Conservation (phyloP, 2,329 filamentous ascomycete genomes). For the Huntiella moniliformis region DNA sequence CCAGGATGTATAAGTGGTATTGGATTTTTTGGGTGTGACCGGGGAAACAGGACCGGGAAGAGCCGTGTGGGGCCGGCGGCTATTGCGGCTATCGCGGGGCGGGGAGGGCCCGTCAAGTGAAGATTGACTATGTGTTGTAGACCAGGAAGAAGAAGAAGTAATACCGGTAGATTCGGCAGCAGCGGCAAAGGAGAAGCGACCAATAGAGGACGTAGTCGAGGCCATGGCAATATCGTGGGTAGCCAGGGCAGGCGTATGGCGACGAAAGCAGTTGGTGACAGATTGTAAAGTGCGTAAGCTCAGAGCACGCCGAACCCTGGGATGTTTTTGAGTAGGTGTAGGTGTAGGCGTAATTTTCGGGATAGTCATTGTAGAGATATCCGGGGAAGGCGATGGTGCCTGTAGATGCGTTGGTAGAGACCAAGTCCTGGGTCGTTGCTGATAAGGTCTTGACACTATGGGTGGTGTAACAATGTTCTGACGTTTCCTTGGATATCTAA, state of each 20-base stretch:
- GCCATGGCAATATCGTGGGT: conserved; percentile 6
- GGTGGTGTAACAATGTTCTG: too few relatives aligned
- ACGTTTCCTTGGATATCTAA: too few relatives aligned
- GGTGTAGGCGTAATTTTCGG: not conserved
- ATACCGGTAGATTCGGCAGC: not conserved
- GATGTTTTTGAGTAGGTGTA: not conserved
- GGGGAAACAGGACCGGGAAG: not conserved
- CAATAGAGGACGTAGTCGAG: conserved; percentile 4
- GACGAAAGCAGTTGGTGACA: conserved; percentile 10
- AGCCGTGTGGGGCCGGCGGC: too few relatives aligned
- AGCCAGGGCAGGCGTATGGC: conserved; percentile 5
- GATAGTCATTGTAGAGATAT: not conserved
- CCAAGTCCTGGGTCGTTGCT: too few relatives aligned
- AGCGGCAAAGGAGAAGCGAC: conserved; percentile 8
- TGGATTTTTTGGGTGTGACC: not conserved
- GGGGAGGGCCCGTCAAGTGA: conserved; percentile 5
- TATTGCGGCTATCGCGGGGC: conserved; percentile 1
- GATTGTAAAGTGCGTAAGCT: conserved; percentile 4
- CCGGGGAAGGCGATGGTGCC: not conserved
- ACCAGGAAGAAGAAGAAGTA: not conserved
- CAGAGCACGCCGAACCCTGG: not conserved
- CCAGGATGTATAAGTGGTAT: too few relatives aligned
- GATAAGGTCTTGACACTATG: too few relatives aligned
- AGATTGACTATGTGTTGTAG: too few relatives aligned
- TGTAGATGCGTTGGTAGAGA: too few relatives aligned